A percentile compares a stretch with the other conserved stretches of the same genome.
phyloP scores from a whole-genome alignment of 306 rosid species.

The Acacia crassicarpa region DNA sequence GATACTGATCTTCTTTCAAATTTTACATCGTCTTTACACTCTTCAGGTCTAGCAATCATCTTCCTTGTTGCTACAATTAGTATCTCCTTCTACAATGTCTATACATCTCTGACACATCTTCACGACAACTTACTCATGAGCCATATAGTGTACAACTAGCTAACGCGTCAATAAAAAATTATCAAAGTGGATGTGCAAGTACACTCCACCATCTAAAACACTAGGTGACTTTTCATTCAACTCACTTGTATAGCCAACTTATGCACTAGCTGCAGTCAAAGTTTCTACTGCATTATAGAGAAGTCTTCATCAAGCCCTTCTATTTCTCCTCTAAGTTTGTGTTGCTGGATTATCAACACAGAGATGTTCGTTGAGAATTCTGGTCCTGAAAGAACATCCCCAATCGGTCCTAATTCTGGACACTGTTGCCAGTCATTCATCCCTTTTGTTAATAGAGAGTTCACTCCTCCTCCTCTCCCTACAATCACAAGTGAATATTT shows the following conservation, averaged over 20 bases:
- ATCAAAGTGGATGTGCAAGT: not conserved
- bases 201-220: not conserved
- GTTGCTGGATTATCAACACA: constrained; percentile 82
- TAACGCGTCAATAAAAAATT: not conserved
- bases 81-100: constrained; percentile 52
- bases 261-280: not conserved
- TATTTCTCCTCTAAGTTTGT: constrained; percentile 67
- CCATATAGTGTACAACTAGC: not conserved
- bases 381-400: constrained; percentile 91
- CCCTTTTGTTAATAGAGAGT: constrained; percentile 72
- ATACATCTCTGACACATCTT: constrained; percentile 32
- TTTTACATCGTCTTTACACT: constrained; percentile 45
- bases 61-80: constrained; percentile 36
- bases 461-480: constrained; percentile 75
- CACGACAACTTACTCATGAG: constrained; percentile 35
- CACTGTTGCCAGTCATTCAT: constrained; percentile 98
- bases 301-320: constrained; percentile 95
- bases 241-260: not conserved
- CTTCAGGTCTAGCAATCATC: constrained; percentile 34
- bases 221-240: not conserved
- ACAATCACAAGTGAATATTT: constrained; percentile 75
- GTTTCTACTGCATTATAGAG: constrained; percentile 54
- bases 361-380: constrained; percentile 68
- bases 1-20: constrained; percentile 9
- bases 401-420: constrained; percentile 90